Percentiles rank a stretch among this genome's conserved stretches.
These are phyloP conservation scores for Elsinoe batatas DNA, from an alignment of 2,329 filamentous ascomycete species.

Conservation along the genomic window DNA sequence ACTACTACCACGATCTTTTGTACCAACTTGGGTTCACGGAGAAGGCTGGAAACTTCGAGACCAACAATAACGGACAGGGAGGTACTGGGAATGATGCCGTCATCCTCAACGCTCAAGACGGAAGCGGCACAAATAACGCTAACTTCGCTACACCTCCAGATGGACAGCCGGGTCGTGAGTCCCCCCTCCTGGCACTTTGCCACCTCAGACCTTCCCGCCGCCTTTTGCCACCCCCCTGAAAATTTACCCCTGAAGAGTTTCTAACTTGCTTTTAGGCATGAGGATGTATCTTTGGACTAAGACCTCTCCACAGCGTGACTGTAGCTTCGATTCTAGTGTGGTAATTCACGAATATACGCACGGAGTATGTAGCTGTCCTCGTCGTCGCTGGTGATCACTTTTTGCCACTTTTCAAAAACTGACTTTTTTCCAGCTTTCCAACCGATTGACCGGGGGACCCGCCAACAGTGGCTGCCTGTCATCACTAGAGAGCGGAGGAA, in stretches of 20 bases:
- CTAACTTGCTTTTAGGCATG: slow-evolving; percentile 30
- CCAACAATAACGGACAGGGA: slow-evolving; percentile 46
- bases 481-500: slow-evolving; percentile 42
- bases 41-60: slow-evolving; percentile 50
- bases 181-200: no score
- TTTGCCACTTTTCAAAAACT: slow-evolving; percentile 18
- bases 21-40: slow-evolving; percentile 50
- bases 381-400: background rate
- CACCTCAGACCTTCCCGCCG: no score
- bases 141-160: slow-evolving; percentile 48
- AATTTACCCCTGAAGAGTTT: no score
- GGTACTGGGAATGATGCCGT: slow-evolving; percentile 39
- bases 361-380: background rate
- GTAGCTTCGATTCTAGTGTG: slow-evolving; percentile 50
- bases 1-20: slow-evolving; percentile 51
- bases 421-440: slow-evolving; percentile 36
- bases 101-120: slow-evolving; percentile 34
- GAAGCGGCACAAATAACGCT: slow-evolving; percentile 50
- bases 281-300: slow-evolving; percentile 49
- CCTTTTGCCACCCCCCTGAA: no score
- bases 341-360: slow-evolving; percentile 52
- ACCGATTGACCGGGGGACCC: slow-evolving; percentile 50
- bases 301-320: slow-evolving; percentile 42
- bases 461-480: slow-evolving; percentile 42
- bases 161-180: slow-evolving; percentile 35